Evolutionary conservation across 768 basidiomycete genomes (phyloP).

Genomic region (Lactarius hatsudake): DNA sequence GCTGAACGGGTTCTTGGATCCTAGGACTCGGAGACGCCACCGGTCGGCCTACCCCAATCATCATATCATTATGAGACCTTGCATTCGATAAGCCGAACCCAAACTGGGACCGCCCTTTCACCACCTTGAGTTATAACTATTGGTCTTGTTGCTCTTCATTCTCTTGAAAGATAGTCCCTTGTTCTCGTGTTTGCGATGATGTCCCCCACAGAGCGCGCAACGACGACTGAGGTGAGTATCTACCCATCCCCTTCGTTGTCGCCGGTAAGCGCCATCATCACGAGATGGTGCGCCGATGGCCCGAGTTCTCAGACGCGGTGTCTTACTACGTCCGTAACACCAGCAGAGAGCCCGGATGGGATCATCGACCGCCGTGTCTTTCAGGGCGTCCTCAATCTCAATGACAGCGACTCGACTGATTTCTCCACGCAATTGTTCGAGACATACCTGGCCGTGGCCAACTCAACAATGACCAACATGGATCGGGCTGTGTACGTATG

Average conservation of each 20-base stretch:
- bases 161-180: background rate
- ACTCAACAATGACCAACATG: slow-evolving; percentile 16
- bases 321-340: background rate
- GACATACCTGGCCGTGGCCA: slow-evolving; percentile 13
- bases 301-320: background rate
- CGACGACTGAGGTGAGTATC: background rate
- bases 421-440: slow-evolving; percentile 18
- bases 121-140: background rate
- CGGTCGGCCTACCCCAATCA: background rate
- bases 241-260: background rate
- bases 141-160: background rate
- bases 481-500: slow-evolving; percentile 15
- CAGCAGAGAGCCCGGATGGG: background rate
- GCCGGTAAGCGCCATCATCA: background rate
- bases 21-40: background rate
- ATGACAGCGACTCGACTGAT: slow-evolving; percentile 20
- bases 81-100: background rate
- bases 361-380: slow-evolving; percentile 20
- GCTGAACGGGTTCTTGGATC: background rate
- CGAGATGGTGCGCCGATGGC: background rate
- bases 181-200: background rate
- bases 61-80: background rate
- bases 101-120: background rate
- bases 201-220: background rate
- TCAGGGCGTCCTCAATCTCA: slow-evolving; percentile 12